Percentiles rank a stretch among this genome's conserved stretches.
phyloP scores from a whole-genome alignment of 2,329 filamentous ascomycete genomes.

The Monilinia aucupariae region DNA sequence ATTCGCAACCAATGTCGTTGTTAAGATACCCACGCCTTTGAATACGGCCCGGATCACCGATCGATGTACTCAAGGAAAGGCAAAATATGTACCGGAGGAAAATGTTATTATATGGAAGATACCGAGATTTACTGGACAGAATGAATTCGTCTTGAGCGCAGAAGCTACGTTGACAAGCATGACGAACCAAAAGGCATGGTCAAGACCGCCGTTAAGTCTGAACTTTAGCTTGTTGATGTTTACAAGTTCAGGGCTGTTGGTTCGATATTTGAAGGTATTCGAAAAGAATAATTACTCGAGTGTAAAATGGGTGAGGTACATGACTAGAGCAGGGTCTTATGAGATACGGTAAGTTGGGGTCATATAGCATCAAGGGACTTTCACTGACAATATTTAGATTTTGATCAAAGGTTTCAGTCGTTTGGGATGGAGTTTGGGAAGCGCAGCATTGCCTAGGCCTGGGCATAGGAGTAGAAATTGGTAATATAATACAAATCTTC shows the following conservation, averaged over 20 bases:
- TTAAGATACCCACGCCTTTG: conserved; percentile 89
- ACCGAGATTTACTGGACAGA: conserved; percentile 94
- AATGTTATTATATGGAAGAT: conserved; percentile 99
- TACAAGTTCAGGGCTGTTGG: conserved; percentile 85
- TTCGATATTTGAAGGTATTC: conserved; percentile 96
- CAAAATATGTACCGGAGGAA: conserved; percentile 96
- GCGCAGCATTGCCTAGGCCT: conserved; percentile 16
- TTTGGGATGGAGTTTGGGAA: conserved; percentile 15
- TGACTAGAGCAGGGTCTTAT: conserved; percentile 96
- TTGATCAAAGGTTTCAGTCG: conserved; percentile 12
- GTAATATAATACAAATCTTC: conserved; percentile 16
- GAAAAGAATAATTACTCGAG: conserved; percentile 99
- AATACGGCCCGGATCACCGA: conserved; percentile 94
- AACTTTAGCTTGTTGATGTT: conserved; percentile 97
- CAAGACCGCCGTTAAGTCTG: conserved; percentile 81
- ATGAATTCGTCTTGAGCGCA: conserved; percentile 89
- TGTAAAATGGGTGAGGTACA: conserved; percentile 98
- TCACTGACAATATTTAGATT: conserved; percentile 20
- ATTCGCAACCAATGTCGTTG: conserved; percentile 92
- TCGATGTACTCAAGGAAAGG: conserved; percentile 90
- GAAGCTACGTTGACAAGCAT: conserved; percentile 92
- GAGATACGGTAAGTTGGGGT: conserved; percentile 71
- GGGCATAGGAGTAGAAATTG: conserved; percentile 14
- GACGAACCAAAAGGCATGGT: conserved; percentile 98
- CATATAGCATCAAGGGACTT: background rate